Percentiles rank a stretch among this genome's conserved stretches.
These are phyloP conservation scores for Podila horticola DNA, from an alignment of 192 early-diverging fungal species.

Conservation along the genomic window DNA sequence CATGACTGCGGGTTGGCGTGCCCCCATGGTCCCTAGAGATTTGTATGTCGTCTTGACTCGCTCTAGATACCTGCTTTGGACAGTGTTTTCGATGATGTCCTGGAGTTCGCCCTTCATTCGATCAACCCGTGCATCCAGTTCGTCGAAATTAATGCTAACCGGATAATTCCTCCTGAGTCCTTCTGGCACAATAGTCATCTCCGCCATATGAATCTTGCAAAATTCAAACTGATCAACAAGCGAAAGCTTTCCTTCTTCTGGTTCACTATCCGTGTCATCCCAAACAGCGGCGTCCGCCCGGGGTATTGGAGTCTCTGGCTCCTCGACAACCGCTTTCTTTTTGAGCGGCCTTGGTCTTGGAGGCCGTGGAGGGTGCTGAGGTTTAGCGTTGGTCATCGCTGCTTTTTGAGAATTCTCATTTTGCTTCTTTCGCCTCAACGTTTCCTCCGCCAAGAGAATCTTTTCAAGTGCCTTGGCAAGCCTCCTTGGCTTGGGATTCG, in stretches of 20 bases:
- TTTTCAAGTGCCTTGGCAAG: conserved; percentile 16
- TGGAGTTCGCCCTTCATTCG: conserved; percentile 43
- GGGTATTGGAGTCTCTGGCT: background rate
- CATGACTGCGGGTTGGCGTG: conserved; percentile 53
- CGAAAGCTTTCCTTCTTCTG: conserved; percentile 6
- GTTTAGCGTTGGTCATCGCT: background rate
- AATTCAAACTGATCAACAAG: conserved; percentile 55
- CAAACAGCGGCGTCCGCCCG: background rate
- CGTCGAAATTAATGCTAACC: conserved; percentile 44
- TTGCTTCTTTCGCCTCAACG: background rate
- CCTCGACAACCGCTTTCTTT: background rate
- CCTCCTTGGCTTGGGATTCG: conserved; percentile 5
- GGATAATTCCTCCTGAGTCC: conserved; percentile 53
- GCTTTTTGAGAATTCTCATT: background rate
- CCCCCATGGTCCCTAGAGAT: conserved; percentile 48
- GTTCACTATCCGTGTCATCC: background rate
- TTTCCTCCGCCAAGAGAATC: background rate
- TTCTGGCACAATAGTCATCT: conserved; percentile 50
- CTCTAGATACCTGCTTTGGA: conserved; percentile 46
- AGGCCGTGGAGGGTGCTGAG: background rate
- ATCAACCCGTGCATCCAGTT: conserved; percentile 34
- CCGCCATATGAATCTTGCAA: conserved; percentile 57
- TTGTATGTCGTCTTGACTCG: conserved; percentile 42
- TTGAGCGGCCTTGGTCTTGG: background rate
- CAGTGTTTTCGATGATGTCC: conserved; percentile 34